These are phyloP conservation scores for Leccinum pallidistipes DNA, from an alignment of 1,284 basidiomycete species.

Conservation along the genomic window DNA sequence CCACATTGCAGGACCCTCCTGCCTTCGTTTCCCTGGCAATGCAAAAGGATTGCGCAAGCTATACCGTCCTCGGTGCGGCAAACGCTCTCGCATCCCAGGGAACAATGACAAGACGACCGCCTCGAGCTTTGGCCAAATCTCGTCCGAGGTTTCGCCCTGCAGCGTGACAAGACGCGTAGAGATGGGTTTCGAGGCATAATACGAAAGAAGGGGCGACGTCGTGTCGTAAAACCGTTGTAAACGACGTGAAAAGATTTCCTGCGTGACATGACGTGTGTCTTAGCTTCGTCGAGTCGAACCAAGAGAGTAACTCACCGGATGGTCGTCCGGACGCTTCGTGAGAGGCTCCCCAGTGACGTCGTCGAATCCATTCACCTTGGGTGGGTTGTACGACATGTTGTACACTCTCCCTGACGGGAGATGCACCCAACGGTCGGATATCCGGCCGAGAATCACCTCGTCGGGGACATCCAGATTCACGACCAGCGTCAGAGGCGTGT, in stretches of 20 bases:
- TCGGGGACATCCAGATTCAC: slow-evolving; percentile 94
- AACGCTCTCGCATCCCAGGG: slow-evolving; percentile 55
- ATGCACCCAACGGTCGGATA: slow-evolving; percentile 94
- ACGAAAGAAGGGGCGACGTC: slow-evolving; percentile 83
- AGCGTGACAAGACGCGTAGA: slow-evolving; percentile 62
- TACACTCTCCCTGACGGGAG: slow-evolving; percentile 92
- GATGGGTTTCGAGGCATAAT: slow-evolving; percentile 57
- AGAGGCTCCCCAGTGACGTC: slow-evolving; percentile 93
- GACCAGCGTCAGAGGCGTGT: slow-evolving; percentile 76
- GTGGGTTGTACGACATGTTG: slow-evolving; percentile 89
- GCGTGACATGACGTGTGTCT: slow-evolving; percentile 8
- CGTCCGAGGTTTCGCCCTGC: slow-evolving; percentile 84
- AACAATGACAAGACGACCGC: slow-evolving; percentile 55
- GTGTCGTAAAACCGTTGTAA: slow-evolving; percentile 83
- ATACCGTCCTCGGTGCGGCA: slow-evolving; percentile 44
- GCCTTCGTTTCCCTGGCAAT: slow-evolving; percentile 15
- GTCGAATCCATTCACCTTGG: slow-evolving; percentile 84
- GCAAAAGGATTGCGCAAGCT: slow-evolving; percentile 48
- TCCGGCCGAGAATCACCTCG: slow-evolving; percentile 85
- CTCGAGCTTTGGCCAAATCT: slow-evolving; percentile 89
- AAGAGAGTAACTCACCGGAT: slow-evolving; percentile 61
- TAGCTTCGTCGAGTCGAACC: neutral
- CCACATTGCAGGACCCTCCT: slow-evolving; percentile 16
- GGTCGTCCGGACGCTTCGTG: slow-evolving; percentile 89
- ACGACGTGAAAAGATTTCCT: slow-evolving; percentile 86